Evolutionary conservation across 2,329 filamentous ascomycete genomes (phyloP).

Genomic region (Atkinsonella hypoxylon): DNA sequence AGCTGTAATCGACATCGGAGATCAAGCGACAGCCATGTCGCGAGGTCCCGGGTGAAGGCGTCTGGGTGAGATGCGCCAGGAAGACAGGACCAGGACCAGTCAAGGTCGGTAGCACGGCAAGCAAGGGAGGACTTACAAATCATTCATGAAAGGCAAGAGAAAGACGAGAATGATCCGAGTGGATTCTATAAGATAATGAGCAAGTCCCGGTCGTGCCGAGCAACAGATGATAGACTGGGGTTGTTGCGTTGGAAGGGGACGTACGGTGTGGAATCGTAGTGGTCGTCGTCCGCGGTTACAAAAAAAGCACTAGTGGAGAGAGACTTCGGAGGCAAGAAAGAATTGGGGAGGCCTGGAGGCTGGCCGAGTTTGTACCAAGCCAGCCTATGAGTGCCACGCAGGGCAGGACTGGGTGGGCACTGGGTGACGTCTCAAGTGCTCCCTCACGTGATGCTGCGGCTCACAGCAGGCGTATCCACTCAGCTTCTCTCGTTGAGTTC

Average conservation of each 20-base stretch:
- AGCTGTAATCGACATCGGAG: conserved; percentile 14
- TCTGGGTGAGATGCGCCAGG: conserved; percentile 26
- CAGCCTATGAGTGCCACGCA: conserved; percentile 5
- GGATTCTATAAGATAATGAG: conserved; percentile 2
- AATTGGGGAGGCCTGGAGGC: conserved; percentile 22
- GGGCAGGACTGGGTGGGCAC: background rate
- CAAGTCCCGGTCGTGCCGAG: conserved; percentile 3
- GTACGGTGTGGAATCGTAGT: conserved; percentile 14
- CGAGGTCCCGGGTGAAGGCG: conserved; percentile 19
- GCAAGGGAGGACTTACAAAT: conserved; percentile 33
- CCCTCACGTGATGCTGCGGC: too few species aligned
- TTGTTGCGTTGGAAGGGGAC: conserved; percentile 22
- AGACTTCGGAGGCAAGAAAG: conserved; percentile 23
- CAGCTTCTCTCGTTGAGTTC: too few species aligned
- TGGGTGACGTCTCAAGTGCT: too few species aligned
- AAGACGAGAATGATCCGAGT: conserved; percentile 19
- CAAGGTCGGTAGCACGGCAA: conserved; percentile 5
- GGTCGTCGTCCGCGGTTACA: conserved; percentile 12
- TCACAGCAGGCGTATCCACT: too few species aligned
- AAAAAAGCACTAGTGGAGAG: conserved; percentile 24
- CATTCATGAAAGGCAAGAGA: conserved; percentile 33
- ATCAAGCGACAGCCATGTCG: conserved; percentile 23
- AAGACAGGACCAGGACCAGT: conserved; percentile 13
- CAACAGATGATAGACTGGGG: conserved; percentile 11
- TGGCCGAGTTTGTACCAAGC: conserved; percentile 15